A percentile compares a stretch with the other conserved stretches of the same genome.
Evolutionary conservation across 1,139 yeast genomes (phyloP).

Genomic region (Yamadazyma membranifaciens): DNA sequence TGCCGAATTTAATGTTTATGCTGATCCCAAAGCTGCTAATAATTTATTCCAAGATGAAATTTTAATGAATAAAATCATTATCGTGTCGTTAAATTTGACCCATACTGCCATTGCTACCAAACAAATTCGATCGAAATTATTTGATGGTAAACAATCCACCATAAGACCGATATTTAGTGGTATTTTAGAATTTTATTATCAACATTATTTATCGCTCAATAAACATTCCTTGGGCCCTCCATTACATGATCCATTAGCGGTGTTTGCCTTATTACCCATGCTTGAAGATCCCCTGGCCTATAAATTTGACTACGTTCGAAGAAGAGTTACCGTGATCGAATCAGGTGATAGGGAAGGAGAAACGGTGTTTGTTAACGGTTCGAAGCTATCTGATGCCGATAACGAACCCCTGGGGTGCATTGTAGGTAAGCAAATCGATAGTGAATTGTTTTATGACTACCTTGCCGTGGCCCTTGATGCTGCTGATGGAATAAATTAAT

Average conservation of each 20-base stretch:
- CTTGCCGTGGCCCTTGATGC: conserved; percentile 13
- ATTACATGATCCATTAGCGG: conserved; percentile 78
- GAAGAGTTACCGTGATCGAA: conserved; percentile 24
- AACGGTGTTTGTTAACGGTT: conserved; percentile 28
- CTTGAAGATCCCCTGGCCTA: conserved; percentile 29
- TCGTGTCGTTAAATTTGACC: conserved; percentile 71
- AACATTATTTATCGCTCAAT: conserved; percentile 21
- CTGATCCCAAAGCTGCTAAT: conserved; percentile 76
- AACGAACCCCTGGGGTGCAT: conserved; percentile 39
- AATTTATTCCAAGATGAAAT: conserved; percentile 47
- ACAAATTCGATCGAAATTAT: conserved; percentile 34
- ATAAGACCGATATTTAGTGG: conserved; percentile 53
- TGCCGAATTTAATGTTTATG: conserved; percentile 78
- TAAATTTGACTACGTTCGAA: conserved; percentile 24
- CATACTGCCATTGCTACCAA: conserved; percentile 63
- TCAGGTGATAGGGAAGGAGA: conserved; percentile 36
- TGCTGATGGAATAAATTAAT: conserved; percentile 11
- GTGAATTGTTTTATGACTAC: conserved; percentile 38
- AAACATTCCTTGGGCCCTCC: conserved; percentile 59
- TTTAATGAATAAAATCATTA: conserved; percentile 47
- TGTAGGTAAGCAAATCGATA: conserved; percentile 45
- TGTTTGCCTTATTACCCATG: conserved; percentile 54
- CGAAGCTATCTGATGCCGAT: conserved; percentile 21
- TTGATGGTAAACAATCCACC: conserved; percentile 21
- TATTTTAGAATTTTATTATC: conserved; percentile 58